Conservation (phyloP, 2,329 filamentous ascomycete genomes). For the Pseudocercospora cruenta region DNA sequence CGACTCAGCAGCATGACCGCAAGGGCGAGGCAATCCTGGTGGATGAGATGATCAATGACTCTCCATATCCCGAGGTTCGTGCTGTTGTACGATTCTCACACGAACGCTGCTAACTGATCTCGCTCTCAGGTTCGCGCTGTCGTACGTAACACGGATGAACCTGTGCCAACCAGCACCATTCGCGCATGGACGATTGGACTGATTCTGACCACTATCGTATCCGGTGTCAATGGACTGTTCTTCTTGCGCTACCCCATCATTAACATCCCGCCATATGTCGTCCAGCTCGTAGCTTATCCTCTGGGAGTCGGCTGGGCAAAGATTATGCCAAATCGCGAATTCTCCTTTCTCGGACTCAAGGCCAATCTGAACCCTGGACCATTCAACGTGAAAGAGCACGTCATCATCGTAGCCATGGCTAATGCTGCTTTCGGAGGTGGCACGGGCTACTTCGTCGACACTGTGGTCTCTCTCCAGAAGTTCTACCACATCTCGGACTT, state of each 20-base stretch:
- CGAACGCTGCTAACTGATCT: not conserved
- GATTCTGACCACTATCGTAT: constrained; percentile 64
- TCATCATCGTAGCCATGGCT: constrained; percentile 40
- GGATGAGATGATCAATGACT: constrained; percentile 66
- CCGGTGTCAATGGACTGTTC: constrained; percentile 75
- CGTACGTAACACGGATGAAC: constrained; percentile 67
- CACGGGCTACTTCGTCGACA: constrained; percentile 33
- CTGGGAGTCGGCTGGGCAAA: constrained; percentile 72
- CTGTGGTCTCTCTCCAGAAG: constrained; percentile 46
- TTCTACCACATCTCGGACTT: constrained; percentile 76
- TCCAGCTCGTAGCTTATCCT: constrained; percentile 79
- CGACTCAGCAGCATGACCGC: constrained; percentile 58
- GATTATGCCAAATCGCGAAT: constrained; percentile 49
- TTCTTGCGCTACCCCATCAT: constrained; percentile 87
- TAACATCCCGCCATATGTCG: constrained; percentile 84
- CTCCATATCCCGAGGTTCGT: constrained; percentile 67
- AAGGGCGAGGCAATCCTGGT: constrained; percentile 62
- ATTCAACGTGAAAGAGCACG: constrained; percentile 47
- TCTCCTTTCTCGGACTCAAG: constrained; percentile 59
- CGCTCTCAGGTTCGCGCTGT: constrained; percentile 55
- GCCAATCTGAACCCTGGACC: constrained; percentile 51
- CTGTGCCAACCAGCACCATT: constrained; percentile 66
- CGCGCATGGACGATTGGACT: constrained; percentile 67
- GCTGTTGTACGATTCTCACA: not conserved
- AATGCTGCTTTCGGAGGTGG: constrained; percentile 55